Evolutionary conservation across 192 early-diverging fungal genomes (phyloP), one percentile per base, ranked within the genome.

Genomic region (Bifiguratus adelaidae): DNA sequence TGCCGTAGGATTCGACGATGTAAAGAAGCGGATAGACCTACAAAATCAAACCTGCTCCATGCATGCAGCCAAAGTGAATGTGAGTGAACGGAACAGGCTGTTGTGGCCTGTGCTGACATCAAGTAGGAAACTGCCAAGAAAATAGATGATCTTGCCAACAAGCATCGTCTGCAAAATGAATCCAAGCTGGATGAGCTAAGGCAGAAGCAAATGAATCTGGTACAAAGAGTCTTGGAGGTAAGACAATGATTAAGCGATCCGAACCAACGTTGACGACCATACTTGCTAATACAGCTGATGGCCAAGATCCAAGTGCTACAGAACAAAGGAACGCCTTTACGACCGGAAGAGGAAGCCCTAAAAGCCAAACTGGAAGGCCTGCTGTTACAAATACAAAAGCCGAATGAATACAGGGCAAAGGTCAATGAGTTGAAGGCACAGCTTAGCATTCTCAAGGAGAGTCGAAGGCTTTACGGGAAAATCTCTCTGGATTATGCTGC

Each of bases 1-100:
- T 4, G 92, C 90, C 2, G 73, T 83, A 47, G 91, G 92, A 15
- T 97, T 95, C 47, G 86, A 82, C 4, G 92, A 93, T 44, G 59
- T 97, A 11, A 78, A 89, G 37, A 91, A 89, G 67, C 76, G 95
- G 9, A 78, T 88, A 33, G 78, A 80, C 19, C 63, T 75, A 37
- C 92, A 95, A 61, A 69, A 84, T 7, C 47, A 80, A 20, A 68
- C 80, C 49, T 69, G 69, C 32, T 61, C 82, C 34, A 70, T 74
- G 30, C 86, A 91, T 59, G 64, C 74, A 55, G 73, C 65, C 49
- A 89, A 84, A 60, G 60, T 92, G 8, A 59, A 77, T 42, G 80
- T 78, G 53, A 50, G 55, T 41, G 41, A 33, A 38, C n/a, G n/a
- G n/a, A n/a, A 34, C 22, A 18, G 53, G 52, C 46, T 52, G 56